Evolutionary conservation across 352 stramenopile genomes (phyloP).

Genomic region (Phytophthora brassicae): DNA sequence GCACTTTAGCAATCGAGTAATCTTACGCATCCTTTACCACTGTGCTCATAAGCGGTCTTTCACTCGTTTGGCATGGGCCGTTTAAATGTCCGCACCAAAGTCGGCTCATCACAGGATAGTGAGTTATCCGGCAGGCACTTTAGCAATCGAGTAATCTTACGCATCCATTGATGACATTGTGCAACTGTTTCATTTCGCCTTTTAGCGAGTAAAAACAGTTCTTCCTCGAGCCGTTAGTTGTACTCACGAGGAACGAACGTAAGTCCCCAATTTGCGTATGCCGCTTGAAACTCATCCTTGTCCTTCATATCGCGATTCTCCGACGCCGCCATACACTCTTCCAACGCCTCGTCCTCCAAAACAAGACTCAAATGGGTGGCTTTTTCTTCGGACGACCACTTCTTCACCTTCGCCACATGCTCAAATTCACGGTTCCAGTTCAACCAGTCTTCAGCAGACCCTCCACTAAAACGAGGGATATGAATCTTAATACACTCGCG

Average conservation of each 20-base stretch:
- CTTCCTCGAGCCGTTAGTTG: background rate
- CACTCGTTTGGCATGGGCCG: background rate
- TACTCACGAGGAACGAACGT: background rate
- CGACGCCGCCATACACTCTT: background rate
- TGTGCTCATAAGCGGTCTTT: background rate
- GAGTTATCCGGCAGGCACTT: background rate
- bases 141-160: background rate
- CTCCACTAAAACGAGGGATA: background rate
- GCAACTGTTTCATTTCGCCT: background rate
- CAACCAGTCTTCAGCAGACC: background rate
- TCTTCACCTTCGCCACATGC: background rate
- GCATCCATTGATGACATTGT: background rate
- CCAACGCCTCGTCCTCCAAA: background rate
- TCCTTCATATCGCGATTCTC: background rate
- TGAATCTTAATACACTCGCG: background rate
- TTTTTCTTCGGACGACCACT: background rate
- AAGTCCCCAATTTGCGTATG: background rate
- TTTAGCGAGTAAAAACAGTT: constrained; percentile 3
- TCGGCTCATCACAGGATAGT: background rate
- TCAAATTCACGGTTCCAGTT: background rate
- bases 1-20: too few relatives aligned
- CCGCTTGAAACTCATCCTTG: background rate
- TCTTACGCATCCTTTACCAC: too few relatives aligned
- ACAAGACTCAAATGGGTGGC: background rate
- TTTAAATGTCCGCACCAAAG: constrained; percentile 12